Percentiles rank a stretch among this genome's conserved stretches.
Evolutionary conservation across 2,329 filamentous ascomycete species (phyloP).

Genomic region (Penicillium aurantiogriseum): DNA sequence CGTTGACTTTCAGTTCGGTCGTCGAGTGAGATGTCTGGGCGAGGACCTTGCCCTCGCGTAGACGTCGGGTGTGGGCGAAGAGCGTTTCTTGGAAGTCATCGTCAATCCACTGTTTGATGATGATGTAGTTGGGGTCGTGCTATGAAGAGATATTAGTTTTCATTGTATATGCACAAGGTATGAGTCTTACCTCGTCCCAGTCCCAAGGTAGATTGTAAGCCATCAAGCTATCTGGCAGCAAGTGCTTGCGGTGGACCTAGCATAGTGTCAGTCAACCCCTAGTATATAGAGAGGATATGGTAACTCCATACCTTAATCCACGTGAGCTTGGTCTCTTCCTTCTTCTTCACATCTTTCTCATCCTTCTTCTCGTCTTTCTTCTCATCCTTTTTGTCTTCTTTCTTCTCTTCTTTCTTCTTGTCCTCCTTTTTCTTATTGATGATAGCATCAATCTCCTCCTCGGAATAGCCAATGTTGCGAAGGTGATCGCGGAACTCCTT

Average conservation of each 20-base stretch:
- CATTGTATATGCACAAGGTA: neutral
- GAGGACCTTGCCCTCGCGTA: conserved; percentile 56
- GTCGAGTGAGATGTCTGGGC: conserved; percentile 36
- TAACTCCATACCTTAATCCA: conserved; percentile 44
- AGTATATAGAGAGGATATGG: neutral
- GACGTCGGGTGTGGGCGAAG: conserved; percentile 66
- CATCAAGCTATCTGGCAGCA: conserved; percentile 48
- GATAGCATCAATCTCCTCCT: conserved; percentile 45
- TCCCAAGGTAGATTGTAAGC: conserved; percentile 49
- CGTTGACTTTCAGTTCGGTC: conserved; percentile 44
- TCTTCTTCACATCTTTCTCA: conserved; percentile 34
- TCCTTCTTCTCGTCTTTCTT: conserved; percentile 42
- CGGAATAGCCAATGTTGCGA: conserved; percentile 40
- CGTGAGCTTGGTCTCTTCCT: conserved; percentile 31
- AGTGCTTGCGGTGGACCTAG: conserved; percentile 47
- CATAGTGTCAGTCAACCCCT: conserved; percentile 8
- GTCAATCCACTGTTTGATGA: conserved; percentile 72
- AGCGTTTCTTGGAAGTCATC: conserved; percentile 69
- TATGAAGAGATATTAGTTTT: conserved; percentile 16
- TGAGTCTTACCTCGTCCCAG: conserved; percentile 44
- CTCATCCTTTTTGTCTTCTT: conserved; percentile 32
- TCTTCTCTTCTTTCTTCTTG: conserved; percentile 28
- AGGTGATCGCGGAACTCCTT: conserved; percentile 39
- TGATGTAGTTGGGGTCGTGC: conserved; percentile 64
- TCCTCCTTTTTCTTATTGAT: conserved; percentile 42